These are phyloP conservation scores for Leishmania major DNA, from an alignment of 208 protist genomes.

Conservation along the genomic window DNA sequence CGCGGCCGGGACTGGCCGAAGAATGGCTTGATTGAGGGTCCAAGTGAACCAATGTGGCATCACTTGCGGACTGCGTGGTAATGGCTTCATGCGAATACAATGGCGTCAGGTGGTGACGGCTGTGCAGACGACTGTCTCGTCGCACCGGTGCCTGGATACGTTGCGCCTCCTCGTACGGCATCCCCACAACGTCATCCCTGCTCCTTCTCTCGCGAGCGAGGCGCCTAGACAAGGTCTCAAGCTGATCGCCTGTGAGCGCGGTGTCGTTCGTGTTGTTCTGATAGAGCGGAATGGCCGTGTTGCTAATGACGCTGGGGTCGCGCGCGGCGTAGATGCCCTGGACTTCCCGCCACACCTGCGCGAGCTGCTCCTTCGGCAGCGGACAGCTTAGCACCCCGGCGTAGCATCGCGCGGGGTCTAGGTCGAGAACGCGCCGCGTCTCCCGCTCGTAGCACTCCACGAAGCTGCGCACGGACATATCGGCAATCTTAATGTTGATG, in stretches of 20 bases:
- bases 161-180: slow-evolving; percentile 43
- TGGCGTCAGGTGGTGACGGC: not conserved
- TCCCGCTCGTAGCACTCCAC: slow-evolving; percentile 34
- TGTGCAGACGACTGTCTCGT: slow-evolving; percentile 4
- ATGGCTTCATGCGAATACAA: not conserved
- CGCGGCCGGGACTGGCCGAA: not conserved
- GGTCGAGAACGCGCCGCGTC: slow-evolving; percentile 38
- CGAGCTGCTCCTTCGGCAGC: slow-evolving; percentile 65
- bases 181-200: slow-evolving; percentile 53
- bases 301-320: slow-evolving; percentile 26
- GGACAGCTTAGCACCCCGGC: slow-evolving; percentile 52
- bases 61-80: not conserved
- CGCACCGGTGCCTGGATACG: slow-evolving; percentile 19
- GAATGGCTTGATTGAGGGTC: not conserved
- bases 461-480: slow-evolving; percentile 31
- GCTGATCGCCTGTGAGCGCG: slow-evolving; percentile 33
- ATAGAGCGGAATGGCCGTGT: slow-evolving; percentile 54
- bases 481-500: slow-evolving; percentile 38
- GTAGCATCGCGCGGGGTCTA: slow-evolving; percentile 36
- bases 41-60: not conserved
- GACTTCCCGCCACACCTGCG: slow-evolving; percentile 58
- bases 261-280: slow-evolving; percentile 36
- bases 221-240: slow-evolving; percentile 31
- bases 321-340: slow-evolving; percentile 38
- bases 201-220: slow-evolving; percentile 38